Conservation (phyloP, 495 filamentous ascomycete genomes). For the Baudoinia panamericana region DNA sequence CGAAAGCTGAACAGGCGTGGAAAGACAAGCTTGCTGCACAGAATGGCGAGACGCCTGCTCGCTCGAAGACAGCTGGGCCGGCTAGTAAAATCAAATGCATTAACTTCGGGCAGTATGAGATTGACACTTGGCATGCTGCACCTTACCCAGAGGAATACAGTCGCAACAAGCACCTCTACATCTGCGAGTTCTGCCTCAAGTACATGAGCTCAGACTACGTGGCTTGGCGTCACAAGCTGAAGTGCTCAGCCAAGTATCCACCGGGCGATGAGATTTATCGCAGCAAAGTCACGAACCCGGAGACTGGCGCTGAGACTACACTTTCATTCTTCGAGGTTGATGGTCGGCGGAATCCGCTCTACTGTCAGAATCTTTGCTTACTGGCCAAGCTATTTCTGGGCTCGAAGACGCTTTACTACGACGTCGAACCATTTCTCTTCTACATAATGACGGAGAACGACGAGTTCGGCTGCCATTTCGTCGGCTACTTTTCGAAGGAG, state of each 20-base stretch:
- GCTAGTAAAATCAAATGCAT: constrained; percentile 97
- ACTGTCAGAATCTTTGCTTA: constrained; percentile 94
- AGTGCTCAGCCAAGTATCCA: constrained; percentile 90
- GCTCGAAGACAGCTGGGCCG: constrained; percentile 63
- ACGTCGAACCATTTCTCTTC: constrained; percentile 95
- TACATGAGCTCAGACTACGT: constrained; percentile 99
- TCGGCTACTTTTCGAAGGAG: constrained; percentile 98
- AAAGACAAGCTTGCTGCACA: constrained; percentile 43
- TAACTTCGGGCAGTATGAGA: constrained; percentile 92
- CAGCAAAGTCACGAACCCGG: constrained; percentile 16
- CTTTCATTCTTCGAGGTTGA: constrained; percentile 96
- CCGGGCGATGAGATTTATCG: constrained; percentile 97
- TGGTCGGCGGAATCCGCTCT: constrained; percentile 89
- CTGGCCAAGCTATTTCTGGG: constrained; percentile 92
- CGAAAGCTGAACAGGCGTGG: constrained; percentile 86
- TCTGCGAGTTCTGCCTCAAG: constrained; percentile 97
- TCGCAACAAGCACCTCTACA: constrained; percentile 84
- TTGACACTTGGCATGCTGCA: constrained; percentile 99
- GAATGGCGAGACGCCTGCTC: constrained; percentile 34
- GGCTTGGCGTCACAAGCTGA: constrained; percentile 86
- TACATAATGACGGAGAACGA: constrained; percentile 97
- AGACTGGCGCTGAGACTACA: constrained; percentile 47
- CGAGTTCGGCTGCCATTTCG: constrained; percentile 87
- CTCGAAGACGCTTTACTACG: constrained; percentile 96
- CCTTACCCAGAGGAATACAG: constrained; percentile 98